Base-by-base conservation (phyloP, 2,329 filamentous ascomycete genomes). In the Nemania sp. region DNA sequence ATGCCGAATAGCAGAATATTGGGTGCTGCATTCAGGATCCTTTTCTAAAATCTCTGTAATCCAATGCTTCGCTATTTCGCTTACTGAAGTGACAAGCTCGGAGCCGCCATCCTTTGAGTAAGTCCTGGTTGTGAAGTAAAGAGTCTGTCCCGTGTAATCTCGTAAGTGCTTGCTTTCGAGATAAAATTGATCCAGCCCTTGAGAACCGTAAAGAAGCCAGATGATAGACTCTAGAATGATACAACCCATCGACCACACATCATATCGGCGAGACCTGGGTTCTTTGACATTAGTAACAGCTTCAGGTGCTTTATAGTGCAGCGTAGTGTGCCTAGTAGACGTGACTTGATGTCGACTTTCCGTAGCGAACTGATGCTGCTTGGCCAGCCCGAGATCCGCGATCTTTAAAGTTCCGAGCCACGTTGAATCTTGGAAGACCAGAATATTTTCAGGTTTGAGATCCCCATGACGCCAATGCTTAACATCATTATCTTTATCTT, bases 241-340 rank as follows among this genome's bases (percentile, higher is more conserved):
- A 32, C 71, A 73, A 0, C 70, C 71, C 42, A 72, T 62, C 9
- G 67, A 66, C 71, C 71, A 73, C 1, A 69, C 63, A 40, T 72
- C 71, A 35, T 69, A 72, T 6, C 55, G 63, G 1, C 68, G 47
- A 3, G 69, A 68, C 1, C 63, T 63, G 2, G 45, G 35, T 17
- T 21, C 15, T 15, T 58, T 17, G 1, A 2, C 45, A n/a, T 54
- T 49, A 20, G 50, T 37, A 25, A 52, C 39, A 15, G 48, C 56
- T 29, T 65, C 61, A 1, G 65, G 63, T 17, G 65, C 40, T 25
- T 65, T 45, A 29, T 65, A 65, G 11, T 57, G 50, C 13, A 52
- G 15, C 13, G 60, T 67, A 5, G 51, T 46, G 15, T 57, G 57
- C 11, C 35, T 53, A 5, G 65, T 67, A 13, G 47, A 52, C 32